These are phyloP conservation scores for Posidonia oceanica DNA, from an alignment of 116 monocot species.

Conservation along the genomic window DNA sequence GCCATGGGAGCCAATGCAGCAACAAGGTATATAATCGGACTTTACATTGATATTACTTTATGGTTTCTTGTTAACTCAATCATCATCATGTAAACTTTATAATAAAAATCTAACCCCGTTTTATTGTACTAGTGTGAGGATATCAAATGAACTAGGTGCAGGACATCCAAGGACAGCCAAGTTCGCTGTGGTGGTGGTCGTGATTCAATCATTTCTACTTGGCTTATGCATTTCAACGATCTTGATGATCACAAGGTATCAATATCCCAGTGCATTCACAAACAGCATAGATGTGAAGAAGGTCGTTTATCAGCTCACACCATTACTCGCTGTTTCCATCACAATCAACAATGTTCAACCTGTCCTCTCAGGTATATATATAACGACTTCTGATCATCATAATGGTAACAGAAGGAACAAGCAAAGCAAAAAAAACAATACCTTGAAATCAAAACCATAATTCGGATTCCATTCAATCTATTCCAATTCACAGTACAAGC, in stretches of 20 bases:
- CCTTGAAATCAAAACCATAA: constrained; percentile 1
- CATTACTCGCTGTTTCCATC: constrained; percentile 43
- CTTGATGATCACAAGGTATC: constrained; percentile 24
- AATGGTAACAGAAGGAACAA: too few species aligned
- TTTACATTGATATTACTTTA: background rate
- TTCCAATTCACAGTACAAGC: too few species aligned
- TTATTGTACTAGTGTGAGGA: constrained; percentile 39
- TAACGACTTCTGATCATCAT: background rate
- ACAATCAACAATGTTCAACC: constrained; percentile 67
- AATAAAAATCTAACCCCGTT: too few species aligned
- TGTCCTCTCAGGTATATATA: constrained; percentile 44
- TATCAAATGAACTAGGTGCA: constrained; percentile 72
- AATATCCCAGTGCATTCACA: constrained; percentile 45
- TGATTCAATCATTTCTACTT: constrained; percentile 26
- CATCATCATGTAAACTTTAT: background rate
- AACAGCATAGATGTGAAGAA: constrained; percentile 21
- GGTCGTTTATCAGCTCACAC: constrained; percentile 36
- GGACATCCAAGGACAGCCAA: constrained; percentile 40
- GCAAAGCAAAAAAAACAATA: background rate
- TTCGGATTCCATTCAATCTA: too few species aligned
- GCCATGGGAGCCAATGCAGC: constrained; percentile 15
- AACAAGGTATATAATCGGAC: background rate
- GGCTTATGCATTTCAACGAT: constrained; percentile 29
- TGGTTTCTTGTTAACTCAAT: background rate
- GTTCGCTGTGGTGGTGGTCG: constrained; percentile 36